A percentile compares a stretch with the other conserved stretches of the same genome.
These are phyloP conservation scores for Rhizophagus sp. DNA, from an alignment of 192 early-diverging fungal genomes.

Conservation along the genomic window DNA sequence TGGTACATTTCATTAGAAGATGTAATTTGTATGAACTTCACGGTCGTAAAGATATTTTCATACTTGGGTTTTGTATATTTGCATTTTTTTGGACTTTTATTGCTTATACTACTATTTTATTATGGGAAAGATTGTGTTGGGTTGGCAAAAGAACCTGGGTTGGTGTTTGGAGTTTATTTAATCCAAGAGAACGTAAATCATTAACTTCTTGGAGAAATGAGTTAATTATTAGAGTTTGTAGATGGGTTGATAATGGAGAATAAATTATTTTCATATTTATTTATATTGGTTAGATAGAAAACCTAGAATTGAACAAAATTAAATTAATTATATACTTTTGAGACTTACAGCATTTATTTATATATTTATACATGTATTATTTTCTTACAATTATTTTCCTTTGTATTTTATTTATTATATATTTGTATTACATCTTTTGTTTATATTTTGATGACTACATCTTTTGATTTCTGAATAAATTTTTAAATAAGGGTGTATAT, in stretches of 20 bases:
- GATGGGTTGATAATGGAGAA: conserved; percentile 4
- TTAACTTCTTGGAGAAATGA: not conserved
- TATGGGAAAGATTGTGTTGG: conserved; percentile 23
- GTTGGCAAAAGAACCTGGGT: conserved; percentile 20
- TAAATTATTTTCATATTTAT: not conserved
- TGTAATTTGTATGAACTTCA: not conserved
- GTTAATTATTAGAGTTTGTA: not conserved
- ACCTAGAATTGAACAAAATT: not conserved
- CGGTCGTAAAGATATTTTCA: not conserved
- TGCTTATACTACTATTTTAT: conserved; percentile 19
- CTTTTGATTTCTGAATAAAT: no score
- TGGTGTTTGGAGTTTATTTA: conserved; percentile 19
- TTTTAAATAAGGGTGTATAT: no score
- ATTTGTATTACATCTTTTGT: no score
- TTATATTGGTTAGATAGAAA: not conserved
- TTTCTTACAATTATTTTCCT: not conserved
- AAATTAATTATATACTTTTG: no score
- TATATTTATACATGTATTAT: not conserved
- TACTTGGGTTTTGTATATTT: not conserved
- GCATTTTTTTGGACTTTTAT: conserved; percentile 1
- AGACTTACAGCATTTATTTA: not conserved
- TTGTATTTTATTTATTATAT: not conserved
- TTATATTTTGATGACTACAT: no score
- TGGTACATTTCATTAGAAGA: not conserved
- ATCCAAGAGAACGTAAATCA: conserved; percentile 5